Conservation (phyloP, 768 basidiomycete species). For the Trametes cubensis region DNA sequence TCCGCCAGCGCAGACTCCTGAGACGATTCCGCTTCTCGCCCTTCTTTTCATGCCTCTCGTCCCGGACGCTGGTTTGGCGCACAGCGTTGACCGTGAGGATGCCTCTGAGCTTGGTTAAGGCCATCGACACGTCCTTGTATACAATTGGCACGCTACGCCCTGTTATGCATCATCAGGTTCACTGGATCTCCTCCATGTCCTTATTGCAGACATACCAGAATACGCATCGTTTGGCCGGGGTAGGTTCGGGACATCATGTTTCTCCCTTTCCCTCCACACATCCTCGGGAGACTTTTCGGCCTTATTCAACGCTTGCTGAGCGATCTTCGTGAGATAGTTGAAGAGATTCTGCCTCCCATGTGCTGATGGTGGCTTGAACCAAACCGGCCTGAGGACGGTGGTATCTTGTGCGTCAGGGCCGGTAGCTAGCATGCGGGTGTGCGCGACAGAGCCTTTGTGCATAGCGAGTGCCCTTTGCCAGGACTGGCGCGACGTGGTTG, state of each 20-base stretch:
- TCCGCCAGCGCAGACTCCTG: slow-evolving; percentile 77
- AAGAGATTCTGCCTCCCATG: background rate
- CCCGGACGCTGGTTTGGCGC: slow-evolving; percentile 21
- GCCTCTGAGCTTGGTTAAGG: slow-evolving; percentile 52
- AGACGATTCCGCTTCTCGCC: slow-evolving; percentile 77
- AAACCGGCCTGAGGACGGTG: background rate
- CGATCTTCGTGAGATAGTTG: background rate
- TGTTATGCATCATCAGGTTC: slow-evolving; percentile 32
- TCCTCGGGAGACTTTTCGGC: slow-evolving; percentile 35
- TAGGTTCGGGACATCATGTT: slow-evolving; percentile 27
- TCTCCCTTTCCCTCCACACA: slow-evolving; percentile 42
- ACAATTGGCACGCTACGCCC: slow-evolving; percentile 63
- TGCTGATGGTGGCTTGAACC: background rate
- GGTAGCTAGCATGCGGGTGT: background rate
- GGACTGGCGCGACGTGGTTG: background rate
- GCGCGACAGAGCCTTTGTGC: background rate
- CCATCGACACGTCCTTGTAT: slow-evolving; percentile 45
- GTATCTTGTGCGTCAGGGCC: background rate
- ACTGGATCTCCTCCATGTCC: background rate
- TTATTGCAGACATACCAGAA: slow-evolving; percentile 45
- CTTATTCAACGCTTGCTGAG: background rate
- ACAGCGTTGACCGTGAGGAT: slow-evolving; percentile 62
- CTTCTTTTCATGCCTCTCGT: slow-evolving; percentile 78
- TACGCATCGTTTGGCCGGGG: slow-evolving; percentile 53
- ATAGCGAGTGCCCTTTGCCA: background rate